Evolutionary conservation across 257 asterid species (phyloP).

Genomic region (Buddleja alternifolia): DNA sequence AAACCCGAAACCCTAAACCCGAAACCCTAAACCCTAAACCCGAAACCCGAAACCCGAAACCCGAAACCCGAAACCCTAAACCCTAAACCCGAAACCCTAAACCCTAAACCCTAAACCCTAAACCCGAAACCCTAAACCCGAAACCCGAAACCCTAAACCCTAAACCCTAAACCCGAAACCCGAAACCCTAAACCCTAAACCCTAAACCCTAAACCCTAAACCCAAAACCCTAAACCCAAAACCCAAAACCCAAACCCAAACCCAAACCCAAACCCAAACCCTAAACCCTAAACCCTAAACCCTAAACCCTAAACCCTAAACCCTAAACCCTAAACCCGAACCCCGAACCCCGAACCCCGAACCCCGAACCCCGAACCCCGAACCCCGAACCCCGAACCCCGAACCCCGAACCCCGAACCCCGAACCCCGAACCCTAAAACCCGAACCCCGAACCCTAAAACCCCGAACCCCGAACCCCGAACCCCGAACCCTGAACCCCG

Average conservation of each 20-base stretch:
- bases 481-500: slow-evolving; percentile 17
- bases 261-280: slow-evolving; percentile 26
- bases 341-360: slow-evolving; percentile 29
- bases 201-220: slow-evolving; percentile 23
- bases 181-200: slow-evolving; percentile 29
- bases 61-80: slow-evolving; percentile 21
- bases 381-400: neutral
- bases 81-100: slow-evolving; percentile 24
- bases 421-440: neutral
- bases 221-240: slow-evolving; percentile 22
- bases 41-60: neutral
- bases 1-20: slow-evolving; percentile 23
- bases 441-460: neutral
- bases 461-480: slow-evolving; percentile 33
- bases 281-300: slow-evolving; percentile 27
- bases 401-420: neutral
- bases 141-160: slow-evolving; percentile 34
- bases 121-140: slow-evolving; percentile 30
- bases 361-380: slow-evolving; percentile 27
- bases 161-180: slow-evolving; percentile 32
- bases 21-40: slow-evolving; percentile 8
- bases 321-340: slow-evolving; percentile 21
- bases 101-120: slow-evolving; percentile 28
- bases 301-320: slow-evolving; percentile 23
- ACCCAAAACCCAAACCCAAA: slow-evolving; percentile 24